These are phyloP conservation scores for Anacardium occidentale DNA, from an alignment of 345 rosid genomes.

Conservation along the genomic window DNA sequence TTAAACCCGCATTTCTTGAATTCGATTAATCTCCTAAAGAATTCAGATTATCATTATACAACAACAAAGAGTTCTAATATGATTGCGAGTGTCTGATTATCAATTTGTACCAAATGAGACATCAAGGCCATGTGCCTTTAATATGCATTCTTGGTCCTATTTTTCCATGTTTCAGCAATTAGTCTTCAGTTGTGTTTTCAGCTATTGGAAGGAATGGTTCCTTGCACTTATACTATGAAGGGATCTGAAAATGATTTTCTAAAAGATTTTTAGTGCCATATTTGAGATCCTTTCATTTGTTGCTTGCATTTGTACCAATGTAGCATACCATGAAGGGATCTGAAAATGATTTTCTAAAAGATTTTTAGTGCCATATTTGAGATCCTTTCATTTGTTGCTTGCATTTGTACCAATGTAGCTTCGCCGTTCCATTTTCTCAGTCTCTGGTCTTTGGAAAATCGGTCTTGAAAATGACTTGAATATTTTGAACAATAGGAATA, in stretches of 20 bases:
- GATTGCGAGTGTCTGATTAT: not conserved
- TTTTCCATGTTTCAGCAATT: too few relatives aligned
- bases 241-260: too few relatives aligned
- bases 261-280: not conserved
- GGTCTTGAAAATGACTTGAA: slow-evolving; percentile 7
- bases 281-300: slow-evolving; percentile 12
- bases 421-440: not conserved
- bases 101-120: not conserved
- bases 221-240: too few relatives aligned
- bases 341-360: not conserved
- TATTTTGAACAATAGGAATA: not conserved
- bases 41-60: too few relatives aligned
- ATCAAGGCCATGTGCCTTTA: not conserved
- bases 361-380: not conserved
- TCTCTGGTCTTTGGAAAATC: slow-evolving; percentile 21
- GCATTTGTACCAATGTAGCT: slow-evolving; percentile 6
- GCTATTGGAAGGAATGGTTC: too few relatives aligned
- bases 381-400: slow-evolving; percentile 17
- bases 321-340: not conserved
- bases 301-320: slow-evolving; percentile 13
- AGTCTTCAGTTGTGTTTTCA: too few relatives aligned
- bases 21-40: too few relatives aligned
- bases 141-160: too few relatives aligned
- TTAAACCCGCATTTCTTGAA: too few relatives aligned
- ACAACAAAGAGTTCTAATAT: not conserved